Base-by-base conservation (phyloP, 495 filamentous ascomycete genomes). In the Baudoinia panamericana region DNA sequence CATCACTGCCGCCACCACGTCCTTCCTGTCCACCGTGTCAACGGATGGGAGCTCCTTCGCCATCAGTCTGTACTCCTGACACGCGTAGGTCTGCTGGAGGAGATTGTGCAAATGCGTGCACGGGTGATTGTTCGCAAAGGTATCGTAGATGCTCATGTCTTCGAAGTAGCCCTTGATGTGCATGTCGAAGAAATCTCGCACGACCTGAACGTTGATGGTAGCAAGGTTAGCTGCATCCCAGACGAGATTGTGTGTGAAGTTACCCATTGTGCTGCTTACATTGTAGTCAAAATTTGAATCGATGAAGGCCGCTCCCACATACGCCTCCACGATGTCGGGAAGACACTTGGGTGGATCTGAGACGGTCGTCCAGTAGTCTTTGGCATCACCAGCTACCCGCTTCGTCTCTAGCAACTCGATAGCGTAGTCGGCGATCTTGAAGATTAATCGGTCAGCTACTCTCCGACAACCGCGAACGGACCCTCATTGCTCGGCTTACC, bases 141-240 rank as follows among this genome's bases (percentile, higher is more conserved):
- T 76, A 58, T 93, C 86, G 54, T 93, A 94, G 22, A 92, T 66
- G 9, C 66, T 60, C 79, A 96, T 94, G 58, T 96, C 84, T 48
- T 75, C 69, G 46, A 96, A 96, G 57, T 71, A 95, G 13, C 74
- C 74, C 41, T 65, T 68, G 43, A 97, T 70, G 42, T 84, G 72
- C 5, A 45, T 57, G 17, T 75, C 56, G 60, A 93, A 93, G 62
- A 96, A 96, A 3, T 54, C 56, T 47, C 84, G 75, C 1, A 96
- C 76, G 15, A 44, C 46, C n/a, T n/a, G n/a, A n/a, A n/a, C n/a
- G n/a, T n/a, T n/a, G n/a, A 16, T 24, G 15, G 13, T 75, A 63
- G n/a, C n/a, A n/a, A n/a, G n/a, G n/a, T n/a, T n/a, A n/a, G n/a
- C n/a, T n/a, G n/a, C n/a, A n/a, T n/a, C n/a, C n/a, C n/a, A n/a